These are phyloP conservation scores for Hamigera avellanea DNA, from an alignment of 495 filamentous ascomycete species.

Conservation along the genomic window DNA sequence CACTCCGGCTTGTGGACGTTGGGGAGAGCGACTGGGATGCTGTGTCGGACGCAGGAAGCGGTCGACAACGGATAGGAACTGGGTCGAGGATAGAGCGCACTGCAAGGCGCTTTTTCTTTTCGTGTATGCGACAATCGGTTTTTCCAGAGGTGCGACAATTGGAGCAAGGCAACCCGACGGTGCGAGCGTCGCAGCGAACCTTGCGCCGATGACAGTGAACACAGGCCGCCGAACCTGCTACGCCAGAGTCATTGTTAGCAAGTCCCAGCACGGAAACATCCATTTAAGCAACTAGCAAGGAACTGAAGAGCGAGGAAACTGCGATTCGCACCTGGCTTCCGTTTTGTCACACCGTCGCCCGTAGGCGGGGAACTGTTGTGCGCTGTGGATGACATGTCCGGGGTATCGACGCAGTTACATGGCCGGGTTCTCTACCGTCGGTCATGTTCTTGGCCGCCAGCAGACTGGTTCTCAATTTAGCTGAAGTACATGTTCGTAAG, in stretches of 20 bases:
- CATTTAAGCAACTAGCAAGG: too few relatives aligned
- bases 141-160: conserved; percentile 36
- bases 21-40: neutral
- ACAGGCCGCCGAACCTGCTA: conserved; percentile 31
- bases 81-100: conserved; percentile 36
- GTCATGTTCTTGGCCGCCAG: conserved; percentile 9
- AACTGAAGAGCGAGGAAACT: neutral
- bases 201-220: conserved; percentile 39
- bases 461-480: neutral
- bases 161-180: conserved; percentile 33
- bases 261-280: too few relatives aligned
- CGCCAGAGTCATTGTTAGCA: neutral
- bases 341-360: conserved; percentile 23
- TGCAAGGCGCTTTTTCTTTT: conserved; percentile 36
- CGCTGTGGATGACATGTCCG: conserved; percentile 20
- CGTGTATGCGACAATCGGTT: conserved; percentile 35
- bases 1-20: neutral
- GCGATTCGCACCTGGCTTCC: conserved; percentile 20
- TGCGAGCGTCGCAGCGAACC: conserved; percentile 36
- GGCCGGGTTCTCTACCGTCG: conserved; percentile 13
- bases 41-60: conserved; percentile 11
- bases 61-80: conserved; percentile 37
- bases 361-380: conserved; percentile 19
- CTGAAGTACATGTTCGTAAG: conserved; percentile 6
- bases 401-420: conserved; percentile 12